Evolutionary conservation across 805 yeast genomes (phyloP), one percentile per base, ranked within the genome.

Genomic region (Candida chauliodis): DNA sequence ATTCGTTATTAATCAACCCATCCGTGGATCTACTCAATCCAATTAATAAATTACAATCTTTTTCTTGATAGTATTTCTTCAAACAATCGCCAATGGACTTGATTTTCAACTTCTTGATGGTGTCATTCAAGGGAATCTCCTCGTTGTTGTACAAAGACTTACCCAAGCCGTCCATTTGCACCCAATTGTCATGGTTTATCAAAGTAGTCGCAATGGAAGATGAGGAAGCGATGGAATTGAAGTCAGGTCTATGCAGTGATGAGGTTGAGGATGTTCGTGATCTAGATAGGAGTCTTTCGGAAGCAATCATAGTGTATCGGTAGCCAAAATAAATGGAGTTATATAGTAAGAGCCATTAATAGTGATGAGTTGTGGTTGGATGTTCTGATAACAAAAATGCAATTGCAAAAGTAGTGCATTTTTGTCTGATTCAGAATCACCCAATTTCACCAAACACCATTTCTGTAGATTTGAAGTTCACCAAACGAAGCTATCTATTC

Each of bases 101-200:
- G 5, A 52, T 53, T 43, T 71, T 71, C 42, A 68, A 52, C 18
- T 56, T 58, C 26, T 55, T 53, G 34, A 60, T 53, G 33, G 68
- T 69, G 11, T 65, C 66, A 14, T 62, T 60, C 24, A 71, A 46
- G 3, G 77, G 77, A 20, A 17, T 25, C 7, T 64, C 72, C 13
- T 60, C 66, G 17, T 46, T 41, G 34, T 62, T 64, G 49, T 70
- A 74, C 33, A 73, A 58, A 11, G 78, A 72, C 38, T 60, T 63
- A 8, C 75, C 73, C 37, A 73, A 54, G 30, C 66, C 71, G 36
- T 72, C 76, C 73, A 75, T 71, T 28, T 71, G 65, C 19, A 71
- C 76, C 80, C 80, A 75, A 37, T 71, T 77, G 2, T 34, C 37
- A 26, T 26, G 30, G 6, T 14, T 22, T n/a, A 8, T 15, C 4